phyloP scores from a whole-genome alignment of 2,329 filamentous ascomycete species.

The Botrytis squamosa region DNA sequence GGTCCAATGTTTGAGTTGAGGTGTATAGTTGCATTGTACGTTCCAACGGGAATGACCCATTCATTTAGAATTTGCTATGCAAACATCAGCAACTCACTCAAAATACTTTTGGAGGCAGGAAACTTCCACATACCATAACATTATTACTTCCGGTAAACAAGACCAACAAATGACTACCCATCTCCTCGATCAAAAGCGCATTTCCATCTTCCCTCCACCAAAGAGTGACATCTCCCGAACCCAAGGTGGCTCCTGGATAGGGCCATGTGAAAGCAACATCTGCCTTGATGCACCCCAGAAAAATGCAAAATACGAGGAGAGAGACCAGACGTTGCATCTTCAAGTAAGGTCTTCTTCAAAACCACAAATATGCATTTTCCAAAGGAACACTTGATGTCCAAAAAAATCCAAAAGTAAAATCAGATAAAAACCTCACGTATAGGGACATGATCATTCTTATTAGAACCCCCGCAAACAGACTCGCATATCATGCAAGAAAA shows the following conservation, averaged over 20 bases:
- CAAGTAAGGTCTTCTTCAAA: conserved; percentile 5
- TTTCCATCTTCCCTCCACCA: conserved; percentile 20
- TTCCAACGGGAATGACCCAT: conserved; percentile 8
- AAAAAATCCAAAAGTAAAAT: background rate
- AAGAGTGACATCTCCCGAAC: conserved; percentile 11
- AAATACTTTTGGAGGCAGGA: background rate
- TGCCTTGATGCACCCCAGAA: background rate
- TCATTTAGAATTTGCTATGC: conserved; percentile 13
- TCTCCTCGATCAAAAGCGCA: conserved; percentile 14
- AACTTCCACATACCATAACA: conserved; percentile 4
- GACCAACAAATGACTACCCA: conserved; percentile 16
- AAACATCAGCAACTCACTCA: background rate
- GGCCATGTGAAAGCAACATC: conserved; percentile 20
- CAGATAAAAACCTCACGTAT: background rate
- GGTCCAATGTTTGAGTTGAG: conserved; percentile 15
- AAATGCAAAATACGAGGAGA: background rate
- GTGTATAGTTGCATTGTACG: conserved; percentile 7
- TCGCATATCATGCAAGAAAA: background rate
- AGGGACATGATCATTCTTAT: background rate
- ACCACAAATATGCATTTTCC: conserved; percentile 12
- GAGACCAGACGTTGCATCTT: conserved; percentile 13
- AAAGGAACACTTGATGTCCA: background rate
- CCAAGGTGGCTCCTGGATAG: background rate
- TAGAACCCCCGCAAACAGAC: background rate
- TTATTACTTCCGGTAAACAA: conserved; percentile 19